Conservation (phyloP, 2,329 filamentous ascomycete genomes). For the Dryadomyces sulphureus region DNA sequence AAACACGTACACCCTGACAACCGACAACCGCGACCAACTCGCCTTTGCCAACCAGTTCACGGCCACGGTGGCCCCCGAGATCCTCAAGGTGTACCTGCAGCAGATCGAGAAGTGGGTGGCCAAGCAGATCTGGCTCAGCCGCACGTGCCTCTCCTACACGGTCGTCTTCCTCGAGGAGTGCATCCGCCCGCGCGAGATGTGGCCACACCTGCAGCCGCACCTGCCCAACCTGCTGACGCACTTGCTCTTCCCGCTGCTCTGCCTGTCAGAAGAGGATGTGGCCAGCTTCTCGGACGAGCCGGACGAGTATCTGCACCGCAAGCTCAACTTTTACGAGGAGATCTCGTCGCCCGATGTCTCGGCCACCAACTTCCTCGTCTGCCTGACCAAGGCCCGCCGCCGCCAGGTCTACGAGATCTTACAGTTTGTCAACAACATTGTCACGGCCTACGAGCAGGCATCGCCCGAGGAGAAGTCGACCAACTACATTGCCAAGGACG, state of each 20-base stretch:
- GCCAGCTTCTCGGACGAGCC: constrained; percentile 91
- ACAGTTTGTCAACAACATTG: constrained; percentile 86
- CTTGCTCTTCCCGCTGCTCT: constrained; percentile 89
- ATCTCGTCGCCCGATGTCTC: constrained; percentile 89
- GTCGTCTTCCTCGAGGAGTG: constrained; percentile 94
- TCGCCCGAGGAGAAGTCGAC: constrained; percentile 71
- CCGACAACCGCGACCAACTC: constrained; percentile 56
- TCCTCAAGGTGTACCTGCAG: constrained; percentile 83
- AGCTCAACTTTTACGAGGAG: constrained; percentile 96
- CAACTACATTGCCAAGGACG: constrained; percentile 83
- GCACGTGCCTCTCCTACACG: constrained; percentile 83
- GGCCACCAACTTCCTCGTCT: constrained; percentile 91
- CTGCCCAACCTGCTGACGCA: constrained; percentile 87
- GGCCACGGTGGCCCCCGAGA: constrained; percentile 82
- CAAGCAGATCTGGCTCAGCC: constrained; percentile 88
- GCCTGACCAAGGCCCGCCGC: constrained; percentile 81
- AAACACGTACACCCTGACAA: constrained; percentile 62
- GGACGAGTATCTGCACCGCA: constrained; percentile 91
- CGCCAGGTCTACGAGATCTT: constrained; percentile 94
- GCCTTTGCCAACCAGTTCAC: constrained; percentile 86
- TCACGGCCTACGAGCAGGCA: constrained; percentile 79
- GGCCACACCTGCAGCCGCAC: constrained; percentile 84
- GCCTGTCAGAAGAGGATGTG: constrained; percentile 80
- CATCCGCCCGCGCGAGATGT: constrained; percentile 93
- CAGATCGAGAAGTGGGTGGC: constrained; percentile 97